phyloP scores from a whole-genome alignment of 805 yeast genomes.

The Suhomyces xylopsoci region DNA sequence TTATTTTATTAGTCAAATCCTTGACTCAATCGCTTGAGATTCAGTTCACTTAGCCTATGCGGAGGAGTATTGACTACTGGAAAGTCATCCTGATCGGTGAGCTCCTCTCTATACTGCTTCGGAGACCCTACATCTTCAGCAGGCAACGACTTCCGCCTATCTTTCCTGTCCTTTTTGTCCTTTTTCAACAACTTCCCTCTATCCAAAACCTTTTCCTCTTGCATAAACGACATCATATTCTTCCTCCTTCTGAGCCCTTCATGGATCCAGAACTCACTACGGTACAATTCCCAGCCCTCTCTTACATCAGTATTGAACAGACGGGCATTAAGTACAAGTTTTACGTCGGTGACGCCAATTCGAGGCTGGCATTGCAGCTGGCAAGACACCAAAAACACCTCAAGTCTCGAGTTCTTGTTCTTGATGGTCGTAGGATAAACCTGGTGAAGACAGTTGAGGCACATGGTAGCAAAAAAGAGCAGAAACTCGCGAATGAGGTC shows the following conservation, averaged over 20 bases:
- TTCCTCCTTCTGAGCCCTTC: slow-evolving; percentile 66
- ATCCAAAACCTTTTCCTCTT: slow-evolving; percentile 15
- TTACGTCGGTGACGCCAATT: slow-evolving; percentile 72
- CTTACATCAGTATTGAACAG: slow-evolving; percentile 78
- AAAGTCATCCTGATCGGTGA: neutral
- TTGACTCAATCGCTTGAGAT: slow-evolving; percentile 12
- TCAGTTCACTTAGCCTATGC: slow-evolving; percentile 17
- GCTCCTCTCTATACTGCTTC: neutral
- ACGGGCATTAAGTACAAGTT: slow-evolving; percentile 75
- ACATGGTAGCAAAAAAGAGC: slow-evolving; percentile 27
- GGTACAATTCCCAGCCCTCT: slow-evolving; percentile 91
- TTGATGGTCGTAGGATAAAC: slow-evolving; percentile 30
- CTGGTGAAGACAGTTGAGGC: slow-evolving; percentile 30
- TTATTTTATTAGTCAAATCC: neutral
- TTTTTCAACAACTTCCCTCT: slow-evolving; percentile 29
- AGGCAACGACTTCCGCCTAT: slow-evolving; percentile 8
- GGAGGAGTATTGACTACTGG: slow-evolving; percentile 4
- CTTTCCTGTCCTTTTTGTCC: slow-evolving; percentile 41
- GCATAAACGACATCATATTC: slow-evolving; percentile 28
- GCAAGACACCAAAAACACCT: slow-evolving; percentile 37
- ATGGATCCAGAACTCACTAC: slow-evolving; percentile 90
- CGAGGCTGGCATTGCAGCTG: slow-evolving; percentile 54
- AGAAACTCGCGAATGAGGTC: slow-evolving; percentile 38
- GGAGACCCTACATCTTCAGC: neutral
- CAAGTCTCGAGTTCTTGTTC: slow-evolving; percentile 33